Base-by-base conservation (phyloP, 352 stramenopile genomes). In the Globisporangium perplexum region DNA sequence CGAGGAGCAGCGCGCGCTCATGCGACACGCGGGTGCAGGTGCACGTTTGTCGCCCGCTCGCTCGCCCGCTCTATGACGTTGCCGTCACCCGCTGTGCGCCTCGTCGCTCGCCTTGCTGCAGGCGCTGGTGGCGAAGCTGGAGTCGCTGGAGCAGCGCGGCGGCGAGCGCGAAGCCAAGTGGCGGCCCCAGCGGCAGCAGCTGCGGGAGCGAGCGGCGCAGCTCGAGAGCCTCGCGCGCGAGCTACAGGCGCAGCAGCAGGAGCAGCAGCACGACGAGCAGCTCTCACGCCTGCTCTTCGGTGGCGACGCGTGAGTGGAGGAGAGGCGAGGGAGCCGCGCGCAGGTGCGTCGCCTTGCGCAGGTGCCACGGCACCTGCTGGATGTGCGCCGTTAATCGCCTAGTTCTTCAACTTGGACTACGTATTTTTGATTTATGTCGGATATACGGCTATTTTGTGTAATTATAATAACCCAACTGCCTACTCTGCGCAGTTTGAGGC, bases 181-280 rank as follows among this genome's bases (percentile, higher is more conserved):
- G 58, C 51, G 41, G 17, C 59, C 22, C 10, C 57, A 69, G 51
- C 44, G 47, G 17, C 42, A 58, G 23, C 57, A 47, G 23, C 45
- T 72, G 47, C 59, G 53, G 28, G 43, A 52, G 33, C 53, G 59
- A 3, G 38, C 55, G 44, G 26, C 42, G 31, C 54, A 75, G 35
- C 39, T 74, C 18, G 63, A 75, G 50, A 33, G 59, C 17, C 43
- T 52, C 20, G 52, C 56, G 35, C 60, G 65, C 48, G 20, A 69
- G 42, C 58, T 62, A 43, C 49, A 41, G 23, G 4, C 18, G 17
- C 59, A 72, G 39, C 70, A 66, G 39, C 22, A 77, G 22, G 66
- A 77, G 33, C 43, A 53, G 18, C 57, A 59, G 26, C 59, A 62
- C 35, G 59, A 66, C 39, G 33, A 28, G 31, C 47, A 66, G 39